Percentiles rank a stretch among this genome's conserved stretches.
Evolutionary conservation across 2,329 filamentous ascomycete genomes (phyloP).

Genomic region (Apiospora phragmitis): DNA sequence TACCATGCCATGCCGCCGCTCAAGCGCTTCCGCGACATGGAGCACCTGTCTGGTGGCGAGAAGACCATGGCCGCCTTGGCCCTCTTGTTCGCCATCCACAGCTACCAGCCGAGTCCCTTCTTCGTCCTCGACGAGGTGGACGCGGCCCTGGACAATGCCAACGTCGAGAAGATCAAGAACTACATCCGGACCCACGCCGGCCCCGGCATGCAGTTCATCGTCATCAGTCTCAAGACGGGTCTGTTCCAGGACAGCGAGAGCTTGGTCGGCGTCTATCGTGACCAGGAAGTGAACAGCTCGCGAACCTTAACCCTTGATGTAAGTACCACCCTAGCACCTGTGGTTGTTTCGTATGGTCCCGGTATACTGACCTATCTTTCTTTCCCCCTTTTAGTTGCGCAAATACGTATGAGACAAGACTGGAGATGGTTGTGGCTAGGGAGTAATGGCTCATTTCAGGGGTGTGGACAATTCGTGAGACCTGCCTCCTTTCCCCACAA

Average conservation of each 20-base stretch:
- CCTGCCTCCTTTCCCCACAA: background rate
- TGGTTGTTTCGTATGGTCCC: background rate
- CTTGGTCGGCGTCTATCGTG: constrained; percentile 90
- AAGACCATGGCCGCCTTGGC: constrained; percentile 98
- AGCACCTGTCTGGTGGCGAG: constrained; percentile 93
- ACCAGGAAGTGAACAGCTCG: constrained; percentile 90
- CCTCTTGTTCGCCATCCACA: constrained; percentile 95
- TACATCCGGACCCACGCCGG: constrained; percentile 94
- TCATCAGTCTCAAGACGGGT: constrained; percentile 93
- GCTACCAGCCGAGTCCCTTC: constrained; percentile 92
- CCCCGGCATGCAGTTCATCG: constrained; percentile 98
- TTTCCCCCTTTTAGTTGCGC: constrained; percentile 11
- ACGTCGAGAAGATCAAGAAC: constrained; percentile 93
- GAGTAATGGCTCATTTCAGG: background rate
- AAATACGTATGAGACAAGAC: constrained; percentile 10
- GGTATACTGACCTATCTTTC: constrained; percentile 10
- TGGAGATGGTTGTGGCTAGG: background rate
- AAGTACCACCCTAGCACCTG: constrained; percentile 45
- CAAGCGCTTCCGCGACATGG: constrained; percentile 99
- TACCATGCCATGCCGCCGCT: constrained; percentile 98
- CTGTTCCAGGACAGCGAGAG: constrained; percentile 97
- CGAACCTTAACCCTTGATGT: constrained; percentile 93
- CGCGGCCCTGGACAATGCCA: constrained; percentile 96
- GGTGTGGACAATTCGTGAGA: background rate
- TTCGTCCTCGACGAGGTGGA: constrained; percentile 99